Percentiles rank a stretch among this genome's conserved stretches.
phyloP scores from a whole-genome alignment of 257 asterid genomes.

The Penstemon barbatus region DNA sequence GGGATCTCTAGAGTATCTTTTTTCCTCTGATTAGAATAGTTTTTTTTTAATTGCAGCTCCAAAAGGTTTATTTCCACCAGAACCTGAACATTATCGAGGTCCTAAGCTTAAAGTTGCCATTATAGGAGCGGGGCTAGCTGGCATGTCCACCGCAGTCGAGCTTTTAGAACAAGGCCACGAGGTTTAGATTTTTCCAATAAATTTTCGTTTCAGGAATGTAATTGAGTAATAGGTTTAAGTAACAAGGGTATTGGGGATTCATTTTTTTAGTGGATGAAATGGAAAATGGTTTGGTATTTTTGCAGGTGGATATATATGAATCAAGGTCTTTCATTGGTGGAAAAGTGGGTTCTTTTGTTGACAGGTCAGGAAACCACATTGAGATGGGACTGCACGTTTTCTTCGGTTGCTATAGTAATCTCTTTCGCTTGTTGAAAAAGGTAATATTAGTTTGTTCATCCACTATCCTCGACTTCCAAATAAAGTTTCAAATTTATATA shows the following conservation, averaged over 20 bases:
- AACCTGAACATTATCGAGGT: conserved; percentile 88
- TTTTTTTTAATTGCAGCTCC: conserved; percentile 64
- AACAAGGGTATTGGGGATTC: neutral
- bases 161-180: conserved; percentile 99
- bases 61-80: conserved; percentile 96
- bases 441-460: conserved; percentile 40
- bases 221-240: neutral
- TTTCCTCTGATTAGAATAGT: neutral
- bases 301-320: conserved; percentile 98
- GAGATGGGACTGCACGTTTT: conserved; percentile 99
- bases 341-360: conserved; percentile 99
- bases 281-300: conserved; percentile 16
- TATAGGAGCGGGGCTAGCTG: conserved; percentile 98
- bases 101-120: conserved; percentile 97
- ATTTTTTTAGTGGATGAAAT: conserved; percentile 13
- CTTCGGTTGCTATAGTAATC: conserved; percentile 98
- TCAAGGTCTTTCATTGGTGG: conserved; percentile 91
- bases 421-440: conserved; percentile 95
- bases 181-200: conserved; percentile 40
- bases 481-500: no score
- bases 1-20: neutral
- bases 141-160: conserved; percentile 99
- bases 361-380: conserved; percentile 83
- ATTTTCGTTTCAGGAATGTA: neutral
- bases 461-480: neutral